phyloP scores from a whole-genome alignment of 805 yeast genomes.

The Candida jianshihensis region DNA sequence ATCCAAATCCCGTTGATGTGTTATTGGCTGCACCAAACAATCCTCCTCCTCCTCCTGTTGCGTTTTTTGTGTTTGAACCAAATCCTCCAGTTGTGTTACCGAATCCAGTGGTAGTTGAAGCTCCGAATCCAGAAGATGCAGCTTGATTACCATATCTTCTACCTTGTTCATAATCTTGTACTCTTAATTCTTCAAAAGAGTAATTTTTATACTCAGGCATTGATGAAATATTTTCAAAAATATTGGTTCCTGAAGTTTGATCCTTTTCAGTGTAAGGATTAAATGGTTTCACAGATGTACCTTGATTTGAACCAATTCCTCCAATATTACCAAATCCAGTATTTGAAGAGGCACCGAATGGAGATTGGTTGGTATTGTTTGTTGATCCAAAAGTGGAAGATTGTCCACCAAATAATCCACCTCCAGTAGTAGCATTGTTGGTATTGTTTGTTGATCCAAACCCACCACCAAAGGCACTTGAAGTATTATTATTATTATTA shows the following conservation, averaged over 20 bases:
- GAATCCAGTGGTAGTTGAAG: constrained; percentile 10
- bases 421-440: constrained; percentile 10
- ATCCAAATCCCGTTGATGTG: constrained; percentile 20
- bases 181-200: constrained; percentile 83
- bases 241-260: constrained; percentile 44
- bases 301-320: constrained; percentile 37
- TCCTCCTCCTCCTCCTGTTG: constrained; percentile 12
- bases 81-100: constrained; percentile 25
- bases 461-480: constrained; percentile 25
- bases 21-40: constrained; percentile 24
- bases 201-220: constrained; percentile 87
- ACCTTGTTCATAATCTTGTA: constrained; percentile 77
- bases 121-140: neutral
- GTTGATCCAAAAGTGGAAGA: constrained; percentile 26
- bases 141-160: constrained; percentile 50
- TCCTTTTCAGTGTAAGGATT: constrained; percentile 70
- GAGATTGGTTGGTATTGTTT: constrained; percentile 3
- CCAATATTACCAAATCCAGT: constrained; percentile 21
- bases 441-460: constrained; percentile 1
- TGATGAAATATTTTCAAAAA: constrained; percentile 67
- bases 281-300: constrained; percentile 69
- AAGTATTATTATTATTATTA: too few relatives aligned
- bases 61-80: constrained; percentile 31
- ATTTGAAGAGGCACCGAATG: constrained; percentile 9
- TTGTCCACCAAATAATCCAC: constrained; percentile 22